Conservation (phyloP, 768 basidiomycete genomes). For the Serendipita sp. region DNA sequence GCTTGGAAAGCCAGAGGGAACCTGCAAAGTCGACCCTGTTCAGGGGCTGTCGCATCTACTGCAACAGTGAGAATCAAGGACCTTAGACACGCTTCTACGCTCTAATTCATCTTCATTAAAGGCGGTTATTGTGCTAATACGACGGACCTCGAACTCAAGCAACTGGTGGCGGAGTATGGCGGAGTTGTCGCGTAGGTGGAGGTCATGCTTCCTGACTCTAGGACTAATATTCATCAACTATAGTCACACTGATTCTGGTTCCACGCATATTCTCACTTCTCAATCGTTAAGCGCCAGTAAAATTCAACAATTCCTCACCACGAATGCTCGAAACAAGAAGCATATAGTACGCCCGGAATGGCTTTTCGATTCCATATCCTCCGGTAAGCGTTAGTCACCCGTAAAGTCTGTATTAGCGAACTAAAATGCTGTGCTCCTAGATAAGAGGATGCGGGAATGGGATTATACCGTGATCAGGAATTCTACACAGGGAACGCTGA, state of each 20-base stretch:
- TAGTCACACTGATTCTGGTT: slow-evolving; percentile 41
- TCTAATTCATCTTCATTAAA: background rate
- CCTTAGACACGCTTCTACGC: background rate
- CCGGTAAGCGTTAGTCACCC: background rate
- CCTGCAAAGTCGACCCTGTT: slow-evolving; percentile 21
- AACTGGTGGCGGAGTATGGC: slow-evolving; percentile 47
- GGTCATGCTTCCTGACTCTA: background rate
- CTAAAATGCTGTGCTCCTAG: slow-evolving; percentile 44
- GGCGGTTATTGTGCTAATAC: slow-evolving; percentile 48
- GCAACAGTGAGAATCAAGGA: slow-evolving; percentile 22
- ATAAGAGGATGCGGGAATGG: slow-evolving; percentile 45
- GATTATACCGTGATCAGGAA: slow-evolving; percentile 36
- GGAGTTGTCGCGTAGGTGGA: slow-evolving; percentile 41
- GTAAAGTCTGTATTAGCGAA: slow-evolving; percentile 46
- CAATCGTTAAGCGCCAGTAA: slow-evolving; percentile 55
- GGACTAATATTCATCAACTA: too few relatives aligned
- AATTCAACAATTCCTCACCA: slow-evolving; percentile 44
- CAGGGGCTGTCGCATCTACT: slow-evolving; percentile 40
- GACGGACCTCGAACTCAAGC: slow-evolving; percentile 69
- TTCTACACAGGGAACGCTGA: slow-evolving; percentile 13
- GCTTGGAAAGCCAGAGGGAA: slow-evolving; percentile 25
- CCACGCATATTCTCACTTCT: slow-evolving; percentile 69
- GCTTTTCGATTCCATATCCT: slow-evolving; percentile 7
- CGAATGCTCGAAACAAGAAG: slow-evolving; percentile 30
- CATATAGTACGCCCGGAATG: slow-evolving; percentile 40